phyloP scores from a whole-genome alignment of 805 yeast species.

The Sungouiozyma ichnusensis region DNA sequence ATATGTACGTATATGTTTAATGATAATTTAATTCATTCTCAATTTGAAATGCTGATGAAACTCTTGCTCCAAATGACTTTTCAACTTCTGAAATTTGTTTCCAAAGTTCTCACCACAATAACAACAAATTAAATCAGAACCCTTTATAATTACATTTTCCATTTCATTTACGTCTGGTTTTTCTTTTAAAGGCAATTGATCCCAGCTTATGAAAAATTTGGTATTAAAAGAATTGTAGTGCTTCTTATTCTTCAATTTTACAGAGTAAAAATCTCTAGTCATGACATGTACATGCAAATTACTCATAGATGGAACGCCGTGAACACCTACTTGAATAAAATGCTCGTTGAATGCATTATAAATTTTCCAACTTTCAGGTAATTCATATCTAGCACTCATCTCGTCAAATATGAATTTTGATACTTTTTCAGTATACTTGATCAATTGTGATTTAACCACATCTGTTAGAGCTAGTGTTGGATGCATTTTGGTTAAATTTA shows the following conservation, averaged over 20 bases:
- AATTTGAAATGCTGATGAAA: slow-evolving; percentile 19
- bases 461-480: slow-evolving; percentile 40
- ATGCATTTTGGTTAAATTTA: slow-evolving; percentile 32
- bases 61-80: slow-evolving; percentile 33
- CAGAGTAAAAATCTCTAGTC: slow-evolving; percentile 50
- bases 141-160: slow-evolving; percentile 26
- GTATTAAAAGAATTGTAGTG: slow-evolving; percentile 70
- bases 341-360: slow-evolving; percentile 9
- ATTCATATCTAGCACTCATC: slow-evolving; percentile 8
- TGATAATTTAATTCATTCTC: background rate
- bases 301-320: slow-evolving; percentile 56
- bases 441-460: slow-evolving; percentile 29
- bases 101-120: slow-evolving; percentile 34
- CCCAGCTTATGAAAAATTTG: slow-evolving; percentile 49
- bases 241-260: slow-evolving; percentile 43
- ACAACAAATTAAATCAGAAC: slow-evolving; percentile 33
- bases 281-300: slow-evolving; percentile 69
- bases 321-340: slow-evolving; percentile 49
- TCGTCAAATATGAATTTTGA: slow-evolving; percentile 24
- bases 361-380: slow-evolving; percentile 10
- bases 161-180: slow-evolving; percentile 29
- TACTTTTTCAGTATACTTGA: slow-evolving; percentile 26
- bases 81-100: slow-evolving; percentile 34
- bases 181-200: slow-evolving; percentile 33
- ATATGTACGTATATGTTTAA: background rate